phyloP scores from a whole-genome alignment of 164 flowering plant species.

The Magnolia sinica region DNA sequence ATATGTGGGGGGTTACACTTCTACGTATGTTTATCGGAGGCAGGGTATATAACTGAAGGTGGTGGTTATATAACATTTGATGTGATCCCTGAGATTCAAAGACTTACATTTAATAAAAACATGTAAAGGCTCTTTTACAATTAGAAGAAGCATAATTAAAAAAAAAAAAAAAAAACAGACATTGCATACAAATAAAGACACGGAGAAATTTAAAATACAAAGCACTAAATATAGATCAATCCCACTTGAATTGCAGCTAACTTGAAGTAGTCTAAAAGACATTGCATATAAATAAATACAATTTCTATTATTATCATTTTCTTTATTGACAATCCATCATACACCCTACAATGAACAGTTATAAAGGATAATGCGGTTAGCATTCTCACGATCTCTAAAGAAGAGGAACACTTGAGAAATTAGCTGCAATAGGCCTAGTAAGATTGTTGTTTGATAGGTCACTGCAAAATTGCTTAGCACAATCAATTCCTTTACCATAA shows the following conservation, averaged over 20 bases:
- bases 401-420: conserved; percentile 55
- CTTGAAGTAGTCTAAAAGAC: not conserved
- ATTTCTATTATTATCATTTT: no score
- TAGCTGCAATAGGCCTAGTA: conserved; percentile 59
- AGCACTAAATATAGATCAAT: not conserved
- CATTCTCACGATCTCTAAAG: conserved; percentile 70
- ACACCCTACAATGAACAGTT: not conserved
- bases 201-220: not conserved
- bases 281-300: not conserved
- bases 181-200: no score
- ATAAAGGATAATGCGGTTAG: not conserved
- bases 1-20: no score
- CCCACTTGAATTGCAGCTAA: not conserved
- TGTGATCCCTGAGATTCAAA: no score
- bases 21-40: no score
- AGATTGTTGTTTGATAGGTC: conserved; percentile 61
- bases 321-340: no score
- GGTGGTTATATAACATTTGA: no score
- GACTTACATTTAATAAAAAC: no score
- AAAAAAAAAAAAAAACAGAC: no score
- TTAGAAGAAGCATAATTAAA: no score
- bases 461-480: conserved; percentile 36
- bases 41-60: no score
- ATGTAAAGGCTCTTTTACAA: no score
- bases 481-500: not conserved